phyloP scores from a whole-genome alignment of 768 basidiomycete species.

The Rhizopogon vinicolor region DNA sequence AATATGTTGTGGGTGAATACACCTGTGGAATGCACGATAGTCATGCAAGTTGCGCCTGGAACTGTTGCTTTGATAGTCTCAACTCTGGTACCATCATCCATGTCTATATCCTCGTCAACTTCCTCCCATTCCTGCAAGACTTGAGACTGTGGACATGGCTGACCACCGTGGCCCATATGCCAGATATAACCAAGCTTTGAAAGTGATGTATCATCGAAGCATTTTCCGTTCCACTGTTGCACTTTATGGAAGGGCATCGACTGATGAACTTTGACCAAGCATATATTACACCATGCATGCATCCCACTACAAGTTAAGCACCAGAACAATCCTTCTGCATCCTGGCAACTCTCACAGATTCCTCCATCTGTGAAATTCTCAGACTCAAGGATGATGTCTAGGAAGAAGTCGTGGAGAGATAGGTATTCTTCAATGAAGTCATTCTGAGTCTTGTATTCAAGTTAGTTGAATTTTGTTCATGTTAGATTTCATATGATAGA shows the following conservation, averaged over 20 bases:
- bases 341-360: neutral
- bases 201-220: conserved; percentile 6
- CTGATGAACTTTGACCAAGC: neutral
- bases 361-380: neutral
- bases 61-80: no score
- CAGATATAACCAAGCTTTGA: conserved; percentile 15
- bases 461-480: neutral
- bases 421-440: neutral
- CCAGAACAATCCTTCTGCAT: neutral
- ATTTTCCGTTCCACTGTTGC: conserved; percentile 15
- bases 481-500: neutral
- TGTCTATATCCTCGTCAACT: neutral
- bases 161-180: conserved; percentile 17
- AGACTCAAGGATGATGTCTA: neutral
- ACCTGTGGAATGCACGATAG: neutral
- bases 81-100: neutral
- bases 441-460: conserved; percentile 2
- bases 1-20: conserved; percentile 1
- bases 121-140: neutral
- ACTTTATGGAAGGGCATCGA: conserved; percentile 14
- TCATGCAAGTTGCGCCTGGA: neutral
- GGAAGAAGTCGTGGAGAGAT: neutral
- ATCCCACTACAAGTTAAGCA: conserved; percentile 2
- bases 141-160: conserved; percentile 8
- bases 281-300: conserved; percentile 1